Evolutionary conservation across 2,329 filamentous ascomycete species (phyloP).

Genomic region (Aspergillus sergii): DNA sequence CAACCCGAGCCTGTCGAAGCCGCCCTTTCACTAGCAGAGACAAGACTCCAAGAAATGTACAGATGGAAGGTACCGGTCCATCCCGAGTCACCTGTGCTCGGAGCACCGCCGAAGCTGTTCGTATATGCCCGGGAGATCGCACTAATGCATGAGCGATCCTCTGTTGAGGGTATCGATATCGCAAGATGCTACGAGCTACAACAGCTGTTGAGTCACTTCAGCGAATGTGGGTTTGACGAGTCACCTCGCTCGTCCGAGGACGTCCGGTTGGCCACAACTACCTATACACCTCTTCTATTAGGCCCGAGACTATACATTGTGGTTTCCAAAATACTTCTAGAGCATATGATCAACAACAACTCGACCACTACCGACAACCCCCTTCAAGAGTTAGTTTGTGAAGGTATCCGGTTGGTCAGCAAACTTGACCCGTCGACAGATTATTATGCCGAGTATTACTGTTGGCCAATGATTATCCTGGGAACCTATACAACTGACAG

Average conservation of each 20-base stretch:
- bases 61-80: conserved; percentile 1
- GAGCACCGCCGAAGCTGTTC: conserved; percentile 25
- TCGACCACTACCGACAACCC: background rate
- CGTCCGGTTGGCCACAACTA: background rate
- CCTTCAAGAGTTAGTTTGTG: conserved; percentile 11
- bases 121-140: conserved; percentile 19
- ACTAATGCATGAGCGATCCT: conserved; percentile 14
- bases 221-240: background rate
- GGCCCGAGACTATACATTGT: conserved; percentile 22
- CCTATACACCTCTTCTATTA: background rate
- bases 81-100: conserved; percentile 24
- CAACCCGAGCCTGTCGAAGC: conserved; percentile 19
- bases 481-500: conserved; percentile 14
- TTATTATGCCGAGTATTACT: conserved; percentile 32
- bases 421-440: conserved; percentile 21
- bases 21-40: conserved; percentile 20
- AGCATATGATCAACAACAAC: conserved; percentile 2
- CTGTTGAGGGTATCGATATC: background rate
- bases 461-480: conserved; percentile 27
- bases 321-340: conserved; percentile 19
- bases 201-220: conserved; percentile 1
- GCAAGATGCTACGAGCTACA: conserved; percentile 7
- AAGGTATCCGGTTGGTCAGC: conserved; percentile 17
- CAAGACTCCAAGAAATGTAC: conserved; percentile 11
- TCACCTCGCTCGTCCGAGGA: background rate